Conservation (phyloP, 768 basidiomycete species). For the Tephrocybe sp. region DNA sequence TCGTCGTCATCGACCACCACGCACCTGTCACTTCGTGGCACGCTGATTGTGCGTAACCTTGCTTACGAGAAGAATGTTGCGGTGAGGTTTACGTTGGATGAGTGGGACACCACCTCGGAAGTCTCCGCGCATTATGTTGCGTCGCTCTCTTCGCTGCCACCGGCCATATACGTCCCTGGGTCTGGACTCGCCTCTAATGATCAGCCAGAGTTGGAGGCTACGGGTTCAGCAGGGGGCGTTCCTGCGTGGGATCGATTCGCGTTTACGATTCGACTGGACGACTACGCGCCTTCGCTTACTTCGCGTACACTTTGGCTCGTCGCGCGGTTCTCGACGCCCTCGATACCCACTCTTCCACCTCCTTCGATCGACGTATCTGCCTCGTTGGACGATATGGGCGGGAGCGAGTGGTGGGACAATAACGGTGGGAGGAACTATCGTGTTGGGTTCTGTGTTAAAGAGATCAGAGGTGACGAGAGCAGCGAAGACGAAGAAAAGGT, state of each 20-base stretch:
- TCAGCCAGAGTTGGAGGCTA: no score
- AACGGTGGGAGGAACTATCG: constrained; percentile 77
- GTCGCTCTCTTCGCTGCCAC: constrained; percentile 38
- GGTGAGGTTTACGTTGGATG: constrained; percentile 87
- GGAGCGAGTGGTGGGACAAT: constrained; percentile 90
- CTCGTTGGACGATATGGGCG: background rate
- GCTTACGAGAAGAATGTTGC: constrained; percentile 84
- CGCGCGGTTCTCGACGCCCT: constrained; percentile 40
- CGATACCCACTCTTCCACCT: no score
- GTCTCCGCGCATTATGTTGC: constrained; percentile 53
- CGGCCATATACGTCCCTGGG: constrained; percentile 8
- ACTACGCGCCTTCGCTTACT: constrained; percentile 52
- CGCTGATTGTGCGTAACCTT: constrained; percentile 81
- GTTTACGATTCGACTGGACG: constrained; percentile 69
- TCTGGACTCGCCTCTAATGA: constrained; percentile 6
- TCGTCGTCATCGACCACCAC: constrained; percentile 10
- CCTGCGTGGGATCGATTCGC: constrained; percentile 55
- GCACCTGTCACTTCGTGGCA: constrained; percentile 54
- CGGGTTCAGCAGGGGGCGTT: no score
- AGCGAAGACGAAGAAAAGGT: background rate
- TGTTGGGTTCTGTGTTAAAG: constrained; percentile 53
- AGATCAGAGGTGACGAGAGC: background rate
- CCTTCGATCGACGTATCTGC: no score
- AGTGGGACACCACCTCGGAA: constrained; percentile 92
- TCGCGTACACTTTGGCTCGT: constrained; percentile 60